These are phyloP conservation scores for Houttuynia cordata DNA, from an alignment of 164 flowering plant genomes.

Conservation along the genomic window DNA sequence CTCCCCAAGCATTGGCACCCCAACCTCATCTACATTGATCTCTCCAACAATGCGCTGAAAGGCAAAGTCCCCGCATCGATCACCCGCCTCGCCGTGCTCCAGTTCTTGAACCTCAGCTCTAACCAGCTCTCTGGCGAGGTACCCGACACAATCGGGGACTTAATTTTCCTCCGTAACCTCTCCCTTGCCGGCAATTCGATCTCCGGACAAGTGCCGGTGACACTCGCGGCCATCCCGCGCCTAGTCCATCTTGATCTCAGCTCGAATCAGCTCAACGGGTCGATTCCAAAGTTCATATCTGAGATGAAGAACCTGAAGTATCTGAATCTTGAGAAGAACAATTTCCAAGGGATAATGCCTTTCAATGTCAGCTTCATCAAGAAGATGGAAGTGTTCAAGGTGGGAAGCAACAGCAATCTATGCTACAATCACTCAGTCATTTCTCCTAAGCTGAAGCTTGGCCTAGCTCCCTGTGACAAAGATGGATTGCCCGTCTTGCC, in stretches of 20 bases:
- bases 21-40: conserved; percentile 56
- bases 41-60: conserved; percentile 50
- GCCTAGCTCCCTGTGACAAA: conserved; percentile 81
- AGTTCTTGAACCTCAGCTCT: conserved; percentile 45
- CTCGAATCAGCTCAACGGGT: conserved; percentile 77
- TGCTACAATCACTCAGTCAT: conserved; percentile 65
- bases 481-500: conserved; percentile 73
- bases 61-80: conserved; percentile 31
- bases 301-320: conserved; percentile 52
- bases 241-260: conserved; percentile 74
- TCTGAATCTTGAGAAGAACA: conserved; percentile 69
- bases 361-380: conserved; percentile 62
- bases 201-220: conserved; percentile 66
- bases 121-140: conserved; percentile 55
- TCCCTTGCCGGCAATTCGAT: conserved; percentile 60
- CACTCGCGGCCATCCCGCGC: conserved; percentile 39
- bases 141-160: conserved; percentile 56
- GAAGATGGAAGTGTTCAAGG: conserved; percentile 50
- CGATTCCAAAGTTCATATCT: conserved; percentile 51
- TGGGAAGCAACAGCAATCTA: conserved; percentile 56
- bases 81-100: conserved; percentile 3
- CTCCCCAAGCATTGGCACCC: conserved; percentile 47
- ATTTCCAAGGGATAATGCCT: conserved; percentile 76
- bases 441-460: conserved; percentile 67
- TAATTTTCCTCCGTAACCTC: conserved; percentile 40